Percentiles rank a stretch among this genome's conserved stretches.
phyloP scores from a whole-genome alignment of 306 rosid species.

The Medicago arabica region DNA sequence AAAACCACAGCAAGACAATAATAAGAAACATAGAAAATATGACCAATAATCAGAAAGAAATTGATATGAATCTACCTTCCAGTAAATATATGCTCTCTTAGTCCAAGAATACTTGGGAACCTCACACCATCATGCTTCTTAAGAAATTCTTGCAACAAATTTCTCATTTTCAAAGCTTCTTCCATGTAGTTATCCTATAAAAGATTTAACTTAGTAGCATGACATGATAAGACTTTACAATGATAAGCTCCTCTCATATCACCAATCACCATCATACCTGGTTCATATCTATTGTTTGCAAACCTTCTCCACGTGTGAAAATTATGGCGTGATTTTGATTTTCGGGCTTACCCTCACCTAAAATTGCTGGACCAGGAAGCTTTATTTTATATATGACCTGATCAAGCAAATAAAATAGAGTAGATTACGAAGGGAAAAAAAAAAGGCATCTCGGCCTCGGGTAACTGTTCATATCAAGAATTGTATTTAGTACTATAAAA shows the following conservation, averaged over 20 bases:
- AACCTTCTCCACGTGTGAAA: conserved; percentile 97
- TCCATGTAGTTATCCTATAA: conserved; percentile 97
- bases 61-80: conserved; percentile 67
- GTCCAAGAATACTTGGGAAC: conserved; percentile 90
- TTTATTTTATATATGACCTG: conserved; percentile 92
- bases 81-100: conserved; percentile 96
- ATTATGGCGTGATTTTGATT: conserved; percentile 98
- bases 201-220: conserved; percentile 30
- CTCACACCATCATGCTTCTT: conserved; percentile 92
- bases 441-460: neutral
- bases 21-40: conserved; percentile 36
- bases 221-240: conserved; percentile 22
- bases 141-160: conserved; percentile 91
- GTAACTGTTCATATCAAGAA: conserved; percentile 14
- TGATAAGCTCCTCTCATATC: neutral
- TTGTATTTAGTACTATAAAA: conserved; percentile 9
- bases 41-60: conserved; percentile 13
- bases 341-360: conserved; percentile 99
- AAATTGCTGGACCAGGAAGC: conserved; percentile 96
- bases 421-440: neutral
- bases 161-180: conserved; percentile 99
- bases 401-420: conserved; percentile 31
- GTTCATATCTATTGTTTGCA: conserved; percentile 97
- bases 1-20: conserved; percentile 49
- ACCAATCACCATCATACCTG: conserved; percentile 64